phyloP scores from a whole-genome alignment of 306 rosid genomes.

The Elaeagnus macrophylla region DNA sequence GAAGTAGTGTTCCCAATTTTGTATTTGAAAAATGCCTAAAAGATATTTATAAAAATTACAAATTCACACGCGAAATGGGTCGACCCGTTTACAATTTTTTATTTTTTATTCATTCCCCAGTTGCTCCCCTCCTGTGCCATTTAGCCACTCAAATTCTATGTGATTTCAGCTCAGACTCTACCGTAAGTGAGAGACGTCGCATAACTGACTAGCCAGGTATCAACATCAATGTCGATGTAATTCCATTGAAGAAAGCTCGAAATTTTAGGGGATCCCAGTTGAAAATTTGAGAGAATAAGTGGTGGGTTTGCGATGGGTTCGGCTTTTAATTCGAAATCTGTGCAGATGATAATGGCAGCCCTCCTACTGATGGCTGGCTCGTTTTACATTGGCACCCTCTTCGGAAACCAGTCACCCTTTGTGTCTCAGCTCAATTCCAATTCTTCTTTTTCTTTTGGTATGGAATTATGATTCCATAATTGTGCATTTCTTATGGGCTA shows the following conservation, averaged over 20 bases:
- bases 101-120: too few relatives aligned
- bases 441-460: slow-evolving; percentile 33
- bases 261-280: slow-evolving; percentile 7
- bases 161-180: too few relatives aligned
- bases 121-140: too few relatives aligned
- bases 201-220: too few relatives aligned
- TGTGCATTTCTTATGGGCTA: background rate
- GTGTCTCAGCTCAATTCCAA: slow-evolving; percentile 39
- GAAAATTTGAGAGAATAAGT: slow-evolving; percentile 20
- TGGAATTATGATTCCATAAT: background rate
- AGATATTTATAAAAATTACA: too few relatives aligned
- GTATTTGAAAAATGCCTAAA: too few relatives aligned
- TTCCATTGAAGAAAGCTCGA: background rate
- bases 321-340: slow-evolving; percentile 51
- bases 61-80: too few relatives aligned
- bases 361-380: slow-evolving; percentile 58
- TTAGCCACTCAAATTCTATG: too few relatives aligned
- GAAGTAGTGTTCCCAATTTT: too few relatives aligned
- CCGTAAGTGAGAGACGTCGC: too few relatives aligned
- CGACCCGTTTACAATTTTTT: too few relatives aligned
- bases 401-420: slow-evolving; percentile 53
- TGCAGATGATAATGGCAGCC: slow-evolving; percentile 49
- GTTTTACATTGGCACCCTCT: slow-evolving; percentile 60
- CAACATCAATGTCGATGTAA: background rate
- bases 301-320: slow-evolving; percentile 22